These are phyloP conservation scores for Parachaetomium inaequale DNA, from an alignment of 495 filamentous ascomycete species.

Conservation along the genomic window DNA sequence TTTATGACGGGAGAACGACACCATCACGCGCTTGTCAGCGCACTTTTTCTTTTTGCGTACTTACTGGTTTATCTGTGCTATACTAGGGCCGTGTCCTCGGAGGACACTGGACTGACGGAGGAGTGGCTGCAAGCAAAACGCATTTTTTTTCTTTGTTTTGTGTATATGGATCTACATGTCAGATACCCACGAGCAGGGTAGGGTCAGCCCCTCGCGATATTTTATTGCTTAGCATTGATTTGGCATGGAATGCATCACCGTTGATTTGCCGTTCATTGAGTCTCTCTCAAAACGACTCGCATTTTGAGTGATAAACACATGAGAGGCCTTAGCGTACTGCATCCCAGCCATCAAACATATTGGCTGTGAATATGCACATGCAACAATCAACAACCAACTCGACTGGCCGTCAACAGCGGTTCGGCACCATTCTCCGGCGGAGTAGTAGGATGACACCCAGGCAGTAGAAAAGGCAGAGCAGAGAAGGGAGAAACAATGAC, in stretches of 20 bases:
- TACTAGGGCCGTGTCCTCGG: neutral
- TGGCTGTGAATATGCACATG: no score
- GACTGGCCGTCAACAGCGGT: no score
- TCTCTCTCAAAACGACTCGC: no score
- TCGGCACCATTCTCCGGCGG: no score
- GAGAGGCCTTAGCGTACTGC: no score
- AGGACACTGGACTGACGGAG: neutral
- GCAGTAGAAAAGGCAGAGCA: no score
- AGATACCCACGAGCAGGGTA: constrained; percentile 10
- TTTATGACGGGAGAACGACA: neutral
- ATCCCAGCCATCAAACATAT: no score
- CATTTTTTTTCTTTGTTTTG: neutral
- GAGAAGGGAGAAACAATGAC: no score
- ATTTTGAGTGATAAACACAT: no score
- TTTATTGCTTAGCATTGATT: neutral
- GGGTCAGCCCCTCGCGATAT: neutral
- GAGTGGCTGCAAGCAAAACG: neutral
- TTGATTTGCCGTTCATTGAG: neutral
- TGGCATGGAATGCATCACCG: neutral
- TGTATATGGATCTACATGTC: neutral
- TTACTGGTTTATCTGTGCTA: neutral
- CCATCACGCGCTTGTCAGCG: constrained; percentile 8
- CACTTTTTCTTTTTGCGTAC: neutral
- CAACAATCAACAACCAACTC: no score
- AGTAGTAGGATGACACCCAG: no score